phyloP scores from a whole-genome alignment of 441 rosid genomes.

The Pelargonium australe region DNA sequence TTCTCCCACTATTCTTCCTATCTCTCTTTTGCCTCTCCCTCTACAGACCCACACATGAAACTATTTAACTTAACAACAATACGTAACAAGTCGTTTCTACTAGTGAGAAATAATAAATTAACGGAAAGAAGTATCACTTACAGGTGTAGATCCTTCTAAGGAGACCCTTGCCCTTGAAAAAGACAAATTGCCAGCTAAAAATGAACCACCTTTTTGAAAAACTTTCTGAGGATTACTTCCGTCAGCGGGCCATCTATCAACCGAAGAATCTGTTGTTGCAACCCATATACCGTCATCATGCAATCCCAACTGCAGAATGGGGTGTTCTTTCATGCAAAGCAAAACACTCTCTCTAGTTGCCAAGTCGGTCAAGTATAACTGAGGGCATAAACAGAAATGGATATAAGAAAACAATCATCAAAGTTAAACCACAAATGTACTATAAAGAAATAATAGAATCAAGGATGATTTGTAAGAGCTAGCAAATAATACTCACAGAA shows the following conservation, averaged over 20 bases:
- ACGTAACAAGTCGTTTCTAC: background rate
- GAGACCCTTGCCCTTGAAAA: slow-evolving; percentile 98
- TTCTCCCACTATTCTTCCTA: background rate
- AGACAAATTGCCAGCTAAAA: slow-evolving; percentile 95
- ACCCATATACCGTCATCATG: slow-evolving; percentile 93
- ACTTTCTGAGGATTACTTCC: slow-evolving; percentile 70
- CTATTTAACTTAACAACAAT: background rate
- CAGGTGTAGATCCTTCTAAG: slow-evolving; percentile 88
- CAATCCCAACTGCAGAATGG: slow-evolving; percentile 80
- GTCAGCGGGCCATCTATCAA: slow-evolving; percentile 93
- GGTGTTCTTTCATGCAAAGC: slow-evolving; percentile 91
- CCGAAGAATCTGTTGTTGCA: slow-evolving; percentile 89
- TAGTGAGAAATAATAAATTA: background rate
- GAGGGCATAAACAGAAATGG: slow-evolving; percentile 25
- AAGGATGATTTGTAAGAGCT: background rate
- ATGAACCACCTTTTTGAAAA: slow-evolving; percentile 85
- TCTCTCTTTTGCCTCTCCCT: background rate
- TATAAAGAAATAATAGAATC: background rate
- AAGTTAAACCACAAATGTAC: background rate
- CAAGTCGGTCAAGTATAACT: slow-evolving; percentile 98
- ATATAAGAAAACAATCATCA: slow-evolving; percentile 5
- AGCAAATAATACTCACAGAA: slow-evolving; percentile 55
- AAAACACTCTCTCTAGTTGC: slow-evolving; percentile 87
- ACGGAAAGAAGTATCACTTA: slow-evolving; percentile 36
- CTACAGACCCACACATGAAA: background rate